Evolutionary conservation across 1,284 basidiomycete species (phyloP).

Genomic region (Moesziomyces sp.): DNA sequence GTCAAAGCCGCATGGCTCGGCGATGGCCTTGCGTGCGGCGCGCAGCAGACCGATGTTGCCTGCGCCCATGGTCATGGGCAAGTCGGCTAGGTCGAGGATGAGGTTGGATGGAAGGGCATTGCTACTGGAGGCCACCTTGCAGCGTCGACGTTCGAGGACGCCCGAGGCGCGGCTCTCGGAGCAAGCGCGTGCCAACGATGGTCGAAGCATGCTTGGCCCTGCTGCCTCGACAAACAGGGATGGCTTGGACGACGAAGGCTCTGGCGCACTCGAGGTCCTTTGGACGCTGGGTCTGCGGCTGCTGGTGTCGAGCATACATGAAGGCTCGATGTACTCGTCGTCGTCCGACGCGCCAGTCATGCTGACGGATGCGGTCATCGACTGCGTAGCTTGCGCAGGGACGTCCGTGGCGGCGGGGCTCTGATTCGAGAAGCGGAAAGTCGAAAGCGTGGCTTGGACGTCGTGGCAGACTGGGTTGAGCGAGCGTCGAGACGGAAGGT

Average conservation of each 20-base stretch:
- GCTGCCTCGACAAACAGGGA: constrained; percentile 26
- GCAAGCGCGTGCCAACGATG: constrained; percentile 36
- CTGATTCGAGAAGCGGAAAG: constrained; percentile 31
- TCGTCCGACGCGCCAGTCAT: constrained; percentile 4
- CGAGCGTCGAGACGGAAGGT: constrained; percentile 18
- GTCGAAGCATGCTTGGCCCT: constrained; percentile 13
- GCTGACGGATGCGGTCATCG: not conserved
- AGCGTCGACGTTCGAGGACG: constrained; percentile 37
- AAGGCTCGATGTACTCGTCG: constrained; percentile 33
- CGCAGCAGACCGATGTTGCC: constrained; percentile 37
- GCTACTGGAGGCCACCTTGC: constrained; percentile 15
- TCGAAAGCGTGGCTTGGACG: constrained; percentile 29
- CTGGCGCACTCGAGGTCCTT: constrained; percentile 39
- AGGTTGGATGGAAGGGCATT: constrained; percentile 20
- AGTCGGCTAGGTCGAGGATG: constrained; percentile 36
- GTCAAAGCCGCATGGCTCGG: constrained; percentile 41
- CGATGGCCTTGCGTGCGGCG: constrained; percentile 40
- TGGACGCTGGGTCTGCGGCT: constrained; percentile 44
- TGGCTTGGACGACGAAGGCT: constrained; percentile 22
- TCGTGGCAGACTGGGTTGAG: constrained; percentile 25
- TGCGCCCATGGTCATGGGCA: constrained; percentile 40
- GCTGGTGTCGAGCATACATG: constrained; percentile 9
- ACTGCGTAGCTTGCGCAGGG: constrained; percentile 2
- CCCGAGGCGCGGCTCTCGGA: constrained; percentile 41
- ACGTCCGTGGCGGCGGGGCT: constrained; percentile 13